phyloP scores from a whole-genome alignment of 768 basidiomycete genomes.

The Lactifluus pinguis region DNA sequence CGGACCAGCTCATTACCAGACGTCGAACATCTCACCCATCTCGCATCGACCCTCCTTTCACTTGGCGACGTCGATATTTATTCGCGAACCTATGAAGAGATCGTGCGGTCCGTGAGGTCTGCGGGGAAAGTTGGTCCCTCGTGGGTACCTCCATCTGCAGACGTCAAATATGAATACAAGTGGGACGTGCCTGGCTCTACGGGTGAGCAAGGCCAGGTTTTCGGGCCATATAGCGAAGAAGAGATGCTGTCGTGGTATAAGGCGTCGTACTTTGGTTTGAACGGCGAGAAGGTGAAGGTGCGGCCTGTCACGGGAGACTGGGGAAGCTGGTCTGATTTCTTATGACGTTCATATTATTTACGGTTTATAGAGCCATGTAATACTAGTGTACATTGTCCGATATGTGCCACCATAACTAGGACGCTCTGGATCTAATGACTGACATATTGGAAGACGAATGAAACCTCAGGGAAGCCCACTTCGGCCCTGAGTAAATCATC shows the following conservation, averaged over 20 bases:
- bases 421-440: conserved; percentile 48
- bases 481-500: conserved; percentile 93
- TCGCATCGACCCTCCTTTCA: conserved; percentile 82
- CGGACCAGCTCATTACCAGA: conserved; percentile 33
- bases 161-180: conserved; percentile 71
- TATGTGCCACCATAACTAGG: conserved; percentile 3
- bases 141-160: conserved; percentile 73
- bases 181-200: conserved; percentile 54
- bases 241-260: conserved; percentile 76
- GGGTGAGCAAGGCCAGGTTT: conserved; percentile 40
- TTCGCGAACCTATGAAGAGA: conserved; percentile 75
- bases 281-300: conserved; percentile 72
- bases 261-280: conserved; percentile 71
- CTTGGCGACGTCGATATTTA: conserved; percentile 83
- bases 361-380: not conserved
- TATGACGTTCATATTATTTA: not conserved
- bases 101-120: conserved; percentile 65
- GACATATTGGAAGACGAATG: conserved; percentile 94
- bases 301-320: conserved; percentile 61
- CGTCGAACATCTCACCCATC: conserved; percentile 75
- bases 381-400: conserved; percentile 11
- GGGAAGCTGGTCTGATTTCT: conserved; percentile 60
- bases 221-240: conserved; percentile 75
- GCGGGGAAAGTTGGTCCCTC: conserved; percentile 57
- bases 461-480: conserved; percentile 72